Evolutionary conservation across 495 filamentous ascomycete species (phyloP).

Genomic region (Annulohypoxylon stygium): DNA sequence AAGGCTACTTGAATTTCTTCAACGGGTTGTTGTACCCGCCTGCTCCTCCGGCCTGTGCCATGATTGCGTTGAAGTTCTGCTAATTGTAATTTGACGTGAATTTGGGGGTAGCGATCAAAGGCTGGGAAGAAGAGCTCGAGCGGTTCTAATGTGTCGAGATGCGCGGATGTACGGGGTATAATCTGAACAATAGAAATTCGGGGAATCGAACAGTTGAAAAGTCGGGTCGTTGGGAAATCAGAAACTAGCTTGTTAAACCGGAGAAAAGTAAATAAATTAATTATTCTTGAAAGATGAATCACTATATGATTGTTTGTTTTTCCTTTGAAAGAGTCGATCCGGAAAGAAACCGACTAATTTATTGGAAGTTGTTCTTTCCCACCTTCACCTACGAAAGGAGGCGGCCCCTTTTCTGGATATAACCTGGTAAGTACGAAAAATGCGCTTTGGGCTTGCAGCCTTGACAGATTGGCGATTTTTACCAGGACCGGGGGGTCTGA

Average conservation of each 20-base stretch:
- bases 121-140: constrained; percentile 19
- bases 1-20: constrained; percentile 97
- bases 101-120: constrained; percentile 14
- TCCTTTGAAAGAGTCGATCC: constrained; percentile 7
- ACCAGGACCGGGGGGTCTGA: constrained; percentile 25
- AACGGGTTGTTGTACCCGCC: constrained; percentile 97
- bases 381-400: constrained; percentile 44
- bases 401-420: constrained; percentile 30
- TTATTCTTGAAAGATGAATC: constrained; percentile 21
- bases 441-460: constrained; percentile 43
- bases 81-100: constrained; percentile 22
- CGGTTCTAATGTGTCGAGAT: constrained; percentile 28
- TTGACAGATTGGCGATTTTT: constrained; percentile 42
- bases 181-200: constrained; percentile 9
- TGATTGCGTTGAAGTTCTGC: constrained; percentile 45
- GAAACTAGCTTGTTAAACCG: constrained; percentile 9
- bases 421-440: constrained; percentile 29
- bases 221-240: constrained; percentile 12
- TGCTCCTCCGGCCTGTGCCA: constrained; percentile 66
- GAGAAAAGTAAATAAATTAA: constrained; percentile 31
- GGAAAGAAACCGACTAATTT: constrained; percentile 15
- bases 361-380: constrained; percentile 38
- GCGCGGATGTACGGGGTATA: constrained; percentile 18
- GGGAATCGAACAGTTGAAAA: constrained; percentile 9
- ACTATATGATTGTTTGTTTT: constrained; percentile 12